A percentile compares a stretch with the other conserved stretches of the same genome.
Evolutionary conservation across 1,284 basidiomycete species (phyloP).

Genomic region (Neotropicomus parvogracilis): DNA sequence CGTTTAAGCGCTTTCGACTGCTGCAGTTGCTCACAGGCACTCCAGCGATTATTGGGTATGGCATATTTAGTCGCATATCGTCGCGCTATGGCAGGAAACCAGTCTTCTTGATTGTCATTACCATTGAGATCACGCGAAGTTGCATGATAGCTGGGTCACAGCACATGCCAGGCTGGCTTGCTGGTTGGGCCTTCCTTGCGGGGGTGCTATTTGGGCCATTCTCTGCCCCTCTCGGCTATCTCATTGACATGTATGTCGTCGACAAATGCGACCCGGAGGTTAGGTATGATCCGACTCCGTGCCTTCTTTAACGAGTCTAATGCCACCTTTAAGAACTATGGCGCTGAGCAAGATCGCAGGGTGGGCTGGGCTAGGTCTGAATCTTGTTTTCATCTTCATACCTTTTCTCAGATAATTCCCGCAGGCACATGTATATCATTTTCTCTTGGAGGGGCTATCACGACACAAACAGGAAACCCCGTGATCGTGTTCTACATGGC

Average conservation of each 20-base stretch:
- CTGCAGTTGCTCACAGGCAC: constrained; percentile 4
- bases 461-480: constrained; percentile 25
- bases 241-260: constrained; percentile 30
- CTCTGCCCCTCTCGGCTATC: constrained; percentile 15
- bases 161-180: constrained; percentile 7
- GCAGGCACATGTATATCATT: constrained; percentile 29
- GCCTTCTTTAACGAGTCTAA: not conserved
- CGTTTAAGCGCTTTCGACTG: not conserved
- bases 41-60: constrained; percentile 20
- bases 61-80: constrained; percentile 25
- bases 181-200: constrained; percentile 17
- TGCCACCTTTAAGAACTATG: constrained; percentile 22
- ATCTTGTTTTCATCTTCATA: not conserved
- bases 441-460: constrained; percentile 30
- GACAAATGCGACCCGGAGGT: constrained; percentile 28
- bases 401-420: not conserved
- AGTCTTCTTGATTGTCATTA: constrained; percentile 22
- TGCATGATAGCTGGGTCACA: constrained; percentile 23
- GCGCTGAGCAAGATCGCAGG: constrained; percentile 30
- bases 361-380: constrained; percentile 28
- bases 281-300: constrained; percentile 18
- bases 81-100: constrained; percentile 33
- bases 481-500: constrained; percentile 28
- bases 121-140: constrained; percentile 13
- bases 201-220: constrained; percentile 21